Evolutionary conservation across 345 rosid genomes (phyloP), one percentile per base, ranked within the genome.

Genomic region (Bretschneidera sinensis): DNA sequence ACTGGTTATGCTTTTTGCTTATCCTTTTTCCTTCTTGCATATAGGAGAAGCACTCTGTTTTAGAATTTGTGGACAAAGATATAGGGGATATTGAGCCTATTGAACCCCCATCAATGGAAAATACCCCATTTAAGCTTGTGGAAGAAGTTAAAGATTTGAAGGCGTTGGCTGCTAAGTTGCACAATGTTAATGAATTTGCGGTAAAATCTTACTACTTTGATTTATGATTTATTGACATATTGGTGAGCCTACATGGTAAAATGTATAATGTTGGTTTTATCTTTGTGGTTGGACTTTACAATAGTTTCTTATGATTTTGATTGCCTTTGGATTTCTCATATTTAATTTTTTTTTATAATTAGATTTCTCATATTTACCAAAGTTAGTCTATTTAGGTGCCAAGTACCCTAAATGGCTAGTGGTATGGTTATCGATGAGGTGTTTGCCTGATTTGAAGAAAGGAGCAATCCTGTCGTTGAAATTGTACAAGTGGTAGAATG

Each of bases 111-210:
- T 55, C 86, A n/a, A 8, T 74, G 22, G 87, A 85, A 69, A 51
- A 25, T 23, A 90, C 89, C 20, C 80, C 95, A 49, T 87, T 87
- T 68, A 87, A 84, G 83, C 63, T 83, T 54, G 87, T 94, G 62
- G 81, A 83, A 71, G 87, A 84, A 39, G 90, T 90, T 48, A 80
- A 81, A 68, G 95, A 86, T 78, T 83, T 90, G 57, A 75, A 87
- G 79, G 87, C 79, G 59, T 61, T 94, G 71, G 97, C 83, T 24
- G 78, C 85, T 34, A 90, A 81, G 66, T 65, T 94, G 70, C 79
- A 66, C 24, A 52, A 57, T 49, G 95, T 74, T 13, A 63, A 78
- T 24, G 97, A 90, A 74, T 87, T 90, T 84, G 91, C 97, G 74
- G 99, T 94, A 78, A 84, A 19, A 43, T 59, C 55, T 62, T 54